Evolutionary conservation across 345 rosid genomes (phyloP), one percentile per base, ranked within the genome.

Genomic region (Populus tremula): DNA sequence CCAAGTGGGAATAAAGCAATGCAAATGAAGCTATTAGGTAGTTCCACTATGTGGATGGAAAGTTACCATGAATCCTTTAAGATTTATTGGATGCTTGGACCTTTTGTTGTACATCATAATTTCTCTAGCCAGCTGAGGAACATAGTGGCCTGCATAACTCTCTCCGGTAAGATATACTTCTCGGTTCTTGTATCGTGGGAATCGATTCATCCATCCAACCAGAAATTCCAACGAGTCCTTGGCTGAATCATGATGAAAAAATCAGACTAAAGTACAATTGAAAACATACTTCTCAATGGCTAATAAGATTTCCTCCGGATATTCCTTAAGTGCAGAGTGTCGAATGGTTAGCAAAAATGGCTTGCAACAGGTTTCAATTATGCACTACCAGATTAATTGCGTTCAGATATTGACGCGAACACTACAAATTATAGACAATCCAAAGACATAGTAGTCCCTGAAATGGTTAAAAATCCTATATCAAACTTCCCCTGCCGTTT

Each of bases 121-220:
- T 76, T 90, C 91, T 75, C 86, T 84, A 35, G 97, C 97, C 33
- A 94, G 86, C 86, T 94, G 98, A 75, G 98, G 99, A 11, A 96
- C 99, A 80, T 96, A 96, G 82, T 96, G 99, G n/a, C 99, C 99
- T 2, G 98, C 98, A 76, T 94, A 96, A 83, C 99, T 96, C 83
- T 96, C 98, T n/a, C 99, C 98, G 0, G 94, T 84, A 14, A 96
- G 72, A 79, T 87, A 94, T 18, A 96, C 72, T 71, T 96, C 92
- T 12, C 97, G 89, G 69, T 78, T 54, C 84, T 86, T 89, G 87
- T 94, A 96, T 31, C 93, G 87, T 0, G 99, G 98, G 73, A 94
- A 94, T 5, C 98, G 86, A 1, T 87, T 83, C 77, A 94, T 76
- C 99, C 99, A 96, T 71, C 84, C 77, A 4, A 91, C 80, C 66